Base-by-base conservation (phyloP, 2,329 filamentous ascomycete species). In the Capronia americana region DNA sequence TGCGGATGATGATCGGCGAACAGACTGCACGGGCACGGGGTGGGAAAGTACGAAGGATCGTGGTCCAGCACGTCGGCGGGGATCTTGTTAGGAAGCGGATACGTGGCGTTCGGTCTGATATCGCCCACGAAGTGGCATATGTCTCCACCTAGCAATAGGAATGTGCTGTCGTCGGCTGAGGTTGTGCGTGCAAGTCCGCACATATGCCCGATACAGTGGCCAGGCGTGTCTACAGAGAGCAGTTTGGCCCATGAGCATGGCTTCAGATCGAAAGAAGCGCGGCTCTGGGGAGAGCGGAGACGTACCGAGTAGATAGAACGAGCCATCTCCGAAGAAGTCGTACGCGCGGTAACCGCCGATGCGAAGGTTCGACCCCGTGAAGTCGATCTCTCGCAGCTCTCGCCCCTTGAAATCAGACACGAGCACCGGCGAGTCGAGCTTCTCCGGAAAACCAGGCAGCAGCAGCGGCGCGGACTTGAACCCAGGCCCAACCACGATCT, bases 401-500 rank as follows among this genome's bases (percentile, higher is more conserved):
- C 71, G 75, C 23, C 74, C 74, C 14, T 57, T 20, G 44, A 68
- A 77, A 61, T 81, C 78, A 14, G 71, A 76, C 34, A 79, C 76
- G 3, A 74, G 71, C 0, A 81, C 71, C 0, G 72, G 72, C 0
- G 76, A 77, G 0, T 79, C 70, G 1, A 75, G 73, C 23, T 80
- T 77, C 2, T 72, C 65, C 0, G 85, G 85, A 57, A 78, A 83
- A 0, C 82, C 84, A 0, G 85, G 84, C 1, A 82, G 71, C 70
- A 82, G 79, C 0, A 73, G 73, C 1, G 78, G 67, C 0, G 74
- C 74, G 0, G 73, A 73, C 2, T 79, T 68, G 73, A 86, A 83
- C 0, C 85, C 85, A 0, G 84, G 81, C 0, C 85, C 86, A 4
- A 87, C 84, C 26, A 87, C 70, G 0, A 87, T 70, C 14, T 82